Evolutionary conservation across 352 stramenopile species (phyloP).

Genomic region (Globisporangium carolinianum): DNA sequence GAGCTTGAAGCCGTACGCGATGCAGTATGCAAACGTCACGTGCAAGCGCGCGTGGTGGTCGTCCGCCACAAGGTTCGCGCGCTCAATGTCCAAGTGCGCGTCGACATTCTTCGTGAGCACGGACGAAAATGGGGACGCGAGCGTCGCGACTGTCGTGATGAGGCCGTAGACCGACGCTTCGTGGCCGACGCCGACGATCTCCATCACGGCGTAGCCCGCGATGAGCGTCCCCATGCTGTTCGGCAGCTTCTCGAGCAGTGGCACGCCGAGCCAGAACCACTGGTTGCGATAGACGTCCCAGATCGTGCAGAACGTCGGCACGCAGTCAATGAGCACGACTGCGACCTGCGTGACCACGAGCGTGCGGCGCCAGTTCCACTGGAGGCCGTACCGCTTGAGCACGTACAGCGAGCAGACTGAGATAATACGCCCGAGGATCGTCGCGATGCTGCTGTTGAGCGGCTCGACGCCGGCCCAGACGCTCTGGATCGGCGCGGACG

Average conservation of each 20-base stretch:
- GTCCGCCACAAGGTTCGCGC: slow-evolving; percentile 35
- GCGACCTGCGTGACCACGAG: slow-evolving; percentile 31
- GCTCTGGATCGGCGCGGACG: slow-evolving; percentile 36
- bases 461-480: slow-evolving; percentile 49
- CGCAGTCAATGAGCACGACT: slow-evolving; percentile 36
- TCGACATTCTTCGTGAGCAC: slow-evolving; percentile 55
- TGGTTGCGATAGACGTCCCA: slow-evolving; percentile 64
- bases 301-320: slow-evolving; percentile 53
- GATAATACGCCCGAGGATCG: slow-evolving; percentile 35
- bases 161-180: slow-evolving; percentile 46
- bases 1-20: slow-evolving; percentile 53
- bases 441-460: slow-evolving; percentile 44
- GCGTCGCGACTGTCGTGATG: slow-evolving; percentile 29
- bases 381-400: slow-evolving; percentile 37
- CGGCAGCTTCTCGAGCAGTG: slow-evolving; percentile 43
- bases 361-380: slow-evolving; percentile 47
- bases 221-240: slow-evolving; percentile 42
- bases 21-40: slow-evolving; percentile 45
- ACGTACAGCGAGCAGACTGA: slow-evolving; percentile 30
- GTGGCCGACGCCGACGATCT: slow-evolving; percentile 38
- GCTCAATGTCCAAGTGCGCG: slow-evolving; percentile 44
- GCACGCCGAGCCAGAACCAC: slow-evolving; percentile 58
- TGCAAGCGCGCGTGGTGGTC: slow-evolving; percentile 33
- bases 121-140: slow-evolving; percentile 42
- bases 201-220: slow-evolving; percentile 38